Percentiles rank a stretch among this genome's conserved stretches.
Conservation (phyloP, 2,329 filamentous ascomycete species). For the Tricladium varicosporioides region DNA sequence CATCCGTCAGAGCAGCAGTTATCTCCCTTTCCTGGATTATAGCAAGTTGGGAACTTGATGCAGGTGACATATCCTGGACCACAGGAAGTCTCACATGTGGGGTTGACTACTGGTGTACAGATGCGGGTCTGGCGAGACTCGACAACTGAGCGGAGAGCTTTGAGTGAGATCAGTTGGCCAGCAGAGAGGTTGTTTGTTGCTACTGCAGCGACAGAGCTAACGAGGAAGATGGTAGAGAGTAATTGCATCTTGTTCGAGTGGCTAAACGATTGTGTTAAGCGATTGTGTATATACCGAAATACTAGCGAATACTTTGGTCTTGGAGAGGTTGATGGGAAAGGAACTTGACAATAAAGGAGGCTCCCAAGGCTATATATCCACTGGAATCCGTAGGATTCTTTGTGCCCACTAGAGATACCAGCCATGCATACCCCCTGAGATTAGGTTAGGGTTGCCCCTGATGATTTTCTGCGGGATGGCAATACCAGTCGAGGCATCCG, state of each 20-base stretch:
- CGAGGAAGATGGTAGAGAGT: not conserved
- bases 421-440: no score
- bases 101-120: not conserved
- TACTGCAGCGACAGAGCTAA: not conserved
- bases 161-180: not conserved
- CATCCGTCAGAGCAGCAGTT: slow-evolving; percentile 2
- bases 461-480: no score
- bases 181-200: not conserved
- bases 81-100: not conserved
- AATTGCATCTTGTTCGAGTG: not conserved
- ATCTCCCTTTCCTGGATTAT: slow-evolving; percentile 1
- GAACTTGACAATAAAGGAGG: no score
- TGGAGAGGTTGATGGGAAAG: no score
- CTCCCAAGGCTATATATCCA: no score
- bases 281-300: no score
- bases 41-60: not conserved
- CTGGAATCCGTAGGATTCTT: no score
- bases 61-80: not conserved
- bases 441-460: no score
- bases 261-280: not conserved
- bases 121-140: not conserved
- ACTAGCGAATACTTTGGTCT: no score
- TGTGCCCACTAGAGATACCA: no score
- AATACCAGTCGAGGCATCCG: no score
- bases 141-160: not conserved